Evolutionary conservation across 352 stramenopile species (phyloP).

Genomic region (Plasmopara halstedii): DNA sequence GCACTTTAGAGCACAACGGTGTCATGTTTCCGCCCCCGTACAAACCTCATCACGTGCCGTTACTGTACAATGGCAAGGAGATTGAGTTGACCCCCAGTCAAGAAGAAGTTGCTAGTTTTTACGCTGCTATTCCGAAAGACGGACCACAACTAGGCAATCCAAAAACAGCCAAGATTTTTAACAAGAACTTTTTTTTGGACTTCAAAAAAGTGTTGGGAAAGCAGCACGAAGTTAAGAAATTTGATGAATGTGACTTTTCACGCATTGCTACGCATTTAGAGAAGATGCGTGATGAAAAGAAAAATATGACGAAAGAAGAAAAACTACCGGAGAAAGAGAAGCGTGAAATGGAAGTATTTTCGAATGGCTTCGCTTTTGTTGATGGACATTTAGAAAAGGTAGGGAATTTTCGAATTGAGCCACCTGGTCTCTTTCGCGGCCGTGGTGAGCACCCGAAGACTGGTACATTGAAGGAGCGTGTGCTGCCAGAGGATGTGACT

Average conservation of each 20-base stretch:
- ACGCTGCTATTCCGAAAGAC: conserved; percentile 93
- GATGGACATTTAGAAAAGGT: conserved; percentile 98
- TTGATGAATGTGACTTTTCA: conserved; percentile 97
- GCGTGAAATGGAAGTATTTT: conserved; percentile 89
- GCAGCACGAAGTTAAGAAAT: conserved; percentile 90
- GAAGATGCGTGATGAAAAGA: conserved; percentile 89
- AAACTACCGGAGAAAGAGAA: conserved; percentile 84
- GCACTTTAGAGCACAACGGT: conserved; percentile 98
- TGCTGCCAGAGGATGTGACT: conserved; percentile 94
- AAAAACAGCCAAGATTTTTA: conserved; percentile 97
- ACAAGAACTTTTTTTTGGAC: conserved; percentile 98
- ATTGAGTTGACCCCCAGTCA: conserved; percentile 93
- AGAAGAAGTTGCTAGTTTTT: conserved; percentile 94
- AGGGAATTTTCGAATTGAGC: conserved; percentile 96
- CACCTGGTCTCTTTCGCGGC: conserved; percentile 96
- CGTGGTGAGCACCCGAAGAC: conserved; percentile 99
- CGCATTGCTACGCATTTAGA: conserved; percentile 91
- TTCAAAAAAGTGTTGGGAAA: conserved; percentile 90
- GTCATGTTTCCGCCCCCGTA: conserved; percentile 97
- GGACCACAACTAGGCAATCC: conserved; percentile 96
- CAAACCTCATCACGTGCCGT: conserved; percentile 91
- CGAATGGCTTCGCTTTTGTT: conserved; percentile 95
- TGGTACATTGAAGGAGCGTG: conserved; percentile 96
- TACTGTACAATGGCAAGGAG: conserved; percentile 91
- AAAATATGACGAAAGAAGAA: conserved; percentile 95